phyloP scores from a whole-genome alignment of 2,329 filamentous ascomycete species.

The Volutella citrinella region DNA sequence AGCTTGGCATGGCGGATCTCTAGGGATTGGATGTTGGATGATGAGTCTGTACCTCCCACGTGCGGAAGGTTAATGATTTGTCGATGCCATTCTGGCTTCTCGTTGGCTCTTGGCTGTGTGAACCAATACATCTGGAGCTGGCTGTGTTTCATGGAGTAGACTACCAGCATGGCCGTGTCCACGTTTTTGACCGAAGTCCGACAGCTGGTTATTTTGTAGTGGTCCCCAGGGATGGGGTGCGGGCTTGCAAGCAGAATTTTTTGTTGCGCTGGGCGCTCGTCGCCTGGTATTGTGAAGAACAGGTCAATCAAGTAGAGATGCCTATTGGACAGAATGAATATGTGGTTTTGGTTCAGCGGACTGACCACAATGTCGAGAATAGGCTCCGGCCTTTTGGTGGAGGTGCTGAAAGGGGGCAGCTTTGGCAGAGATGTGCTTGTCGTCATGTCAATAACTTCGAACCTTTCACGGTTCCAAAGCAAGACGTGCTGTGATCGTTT shows the following conservation, averaged over 20 bases:
- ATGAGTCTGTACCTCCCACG: constrained; percentile 1
- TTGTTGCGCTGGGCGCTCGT: constrained; percentile 14
- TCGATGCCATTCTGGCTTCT: constrained; percentile 36
- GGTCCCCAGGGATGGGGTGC: constrained; percentile 25
- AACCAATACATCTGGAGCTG: constrained; percentile 38
- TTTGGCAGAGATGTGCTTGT: constrained; percentile 26
- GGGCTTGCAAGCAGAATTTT: constrained; percentile 27
- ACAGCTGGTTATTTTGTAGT: constrained; percentile 29
- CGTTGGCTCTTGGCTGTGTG: constrained; percentile 14
- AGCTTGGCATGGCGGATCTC: constrained; percentile 28
- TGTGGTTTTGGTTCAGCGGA: constrained; percentile 42
- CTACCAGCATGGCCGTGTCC: constrained; percentile 28
- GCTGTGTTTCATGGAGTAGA: constrained; percentile 29
- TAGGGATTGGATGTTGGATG: constrained; percentile 22
- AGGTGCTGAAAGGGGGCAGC: constrained; percentile 23
- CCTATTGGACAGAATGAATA: constrained; percentile 58
- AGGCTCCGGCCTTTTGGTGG: constrained; percentile 27
- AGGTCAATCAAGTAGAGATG: constrained; percentile 49
- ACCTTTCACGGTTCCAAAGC: constrained; percentile 34
- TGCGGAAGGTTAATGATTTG: constrained; percentile 29
- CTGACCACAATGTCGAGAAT: constrained; percentile 57
- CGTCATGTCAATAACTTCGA: constrained; percentile 36
- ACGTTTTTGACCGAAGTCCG: constrained; percentile 18
- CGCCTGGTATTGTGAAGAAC: constrained; percentile 12
- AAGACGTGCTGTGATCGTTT: constrained; percentile 26